Evolutionary conservation across 345 rosid genomes (phyloP).

Genomic region (Dovyalis caffra): DNA sequence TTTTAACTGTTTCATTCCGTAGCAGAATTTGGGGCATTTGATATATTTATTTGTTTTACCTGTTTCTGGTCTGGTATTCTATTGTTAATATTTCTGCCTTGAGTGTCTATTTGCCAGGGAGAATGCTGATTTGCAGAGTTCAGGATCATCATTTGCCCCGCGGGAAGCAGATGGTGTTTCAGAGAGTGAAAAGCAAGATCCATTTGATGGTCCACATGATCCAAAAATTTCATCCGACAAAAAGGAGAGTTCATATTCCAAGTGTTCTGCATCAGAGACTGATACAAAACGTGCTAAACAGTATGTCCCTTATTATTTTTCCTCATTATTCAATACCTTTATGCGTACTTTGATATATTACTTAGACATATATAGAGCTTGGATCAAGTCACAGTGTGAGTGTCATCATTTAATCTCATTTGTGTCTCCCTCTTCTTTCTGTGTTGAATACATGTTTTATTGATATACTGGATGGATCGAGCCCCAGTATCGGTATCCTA

Average conservation of each 20-base stretch:
- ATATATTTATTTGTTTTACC: neutral
- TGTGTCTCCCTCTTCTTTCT: neutral
- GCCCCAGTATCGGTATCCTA: neutral
- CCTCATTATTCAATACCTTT: neutral
- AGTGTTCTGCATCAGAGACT: conserved; percentile 22
- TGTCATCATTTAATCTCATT: neutral
- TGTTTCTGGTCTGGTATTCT: neutral
- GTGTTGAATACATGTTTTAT: neutral
- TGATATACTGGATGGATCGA: conserved; percentile 2
- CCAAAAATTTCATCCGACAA: conserved; percentile 53
- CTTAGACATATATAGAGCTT: neutral
- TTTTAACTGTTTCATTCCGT: neutral
- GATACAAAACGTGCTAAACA: conserved; percentile 56
- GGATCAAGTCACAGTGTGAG: neutral
- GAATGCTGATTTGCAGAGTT: conserved; percentile 42
- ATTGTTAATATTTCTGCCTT: neutral
- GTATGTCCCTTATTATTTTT: conserved; percentile 49
- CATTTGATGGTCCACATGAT: conserved; percentile 50
- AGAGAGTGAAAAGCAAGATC: conserved; percentile 53
- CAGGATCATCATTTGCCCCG: conserved; percentile 44
- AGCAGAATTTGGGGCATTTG: neutral
- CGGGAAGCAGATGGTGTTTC: conserved; percentile 53
- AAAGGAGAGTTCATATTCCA: conserved; percentile 42
- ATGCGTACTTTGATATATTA: neutral
- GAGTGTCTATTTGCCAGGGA: conserved; percentile 44